These are phyloP conservation scores for Podosphaera xanthii DNA, from an alignment of 2,329 filamentous ascomycete species.

Conservation along the genomic window DNA sequence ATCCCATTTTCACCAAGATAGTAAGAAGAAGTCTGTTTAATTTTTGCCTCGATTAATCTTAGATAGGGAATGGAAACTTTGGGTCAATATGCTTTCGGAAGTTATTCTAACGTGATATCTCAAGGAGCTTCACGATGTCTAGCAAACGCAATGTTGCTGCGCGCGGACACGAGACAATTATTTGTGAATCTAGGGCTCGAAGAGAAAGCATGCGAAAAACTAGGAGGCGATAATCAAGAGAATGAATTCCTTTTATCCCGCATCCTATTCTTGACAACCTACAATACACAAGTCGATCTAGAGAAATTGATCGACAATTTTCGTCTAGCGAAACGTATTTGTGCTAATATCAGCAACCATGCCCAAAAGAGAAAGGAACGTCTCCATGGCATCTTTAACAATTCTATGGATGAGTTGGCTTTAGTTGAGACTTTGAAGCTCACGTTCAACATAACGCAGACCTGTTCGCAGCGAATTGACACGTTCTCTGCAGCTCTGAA, in stretches of 20 bases:
- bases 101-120: slow-evolving; percentile 35
- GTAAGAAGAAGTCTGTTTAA: slow-evolving; percentile 22
- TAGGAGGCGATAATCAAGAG: slow-evolving; percentile 53
- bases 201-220: slow-evolving; percentile 41
- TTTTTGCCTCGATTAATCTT: slow-evolving; percentile 5
- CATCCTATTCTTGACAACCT: slow-evolving; percentile 60
- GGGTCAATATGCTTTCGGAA: slow-evolving; percentile 49
- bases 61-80: slow-evolving; percentile 52
- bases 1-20: slow-evolving; percentile 63
- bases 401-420: slow-evolving; percentile 55
- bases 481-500: slow-evolving; percentile 46
- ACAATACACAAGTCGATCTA: slow-evolving; percentile 48
- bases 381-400: slow-evolving; percentile 13
- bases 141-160: slow-evolving; percentile 61
- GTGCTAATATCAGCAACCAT: slow-evolving; percentile 48
- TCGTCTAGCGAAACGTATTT: slow-evolving; percentile 43
- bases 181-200: slow-evolving; percentile 50
- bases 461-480: slow-evolving; percentile 35
- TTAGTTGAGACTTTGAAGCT: slow-evolving; percentile 69
- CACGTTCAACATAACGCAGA: slow-evolving; percentile 69
- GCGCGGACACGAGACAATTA: slow-evolving; percentile 42
- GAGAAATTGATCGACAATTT: slow-evolving; percentile 40
- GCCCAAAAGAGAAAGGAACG: slow-evolving; percentile 25
- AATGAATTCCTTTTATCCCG: slow-evolving; percentile 72
- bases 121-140: slow-evolving; percentile 61